phyloP scores from a whole-genome alignment of 140 eudicot species.

The Senecio squalidus region DNA sequence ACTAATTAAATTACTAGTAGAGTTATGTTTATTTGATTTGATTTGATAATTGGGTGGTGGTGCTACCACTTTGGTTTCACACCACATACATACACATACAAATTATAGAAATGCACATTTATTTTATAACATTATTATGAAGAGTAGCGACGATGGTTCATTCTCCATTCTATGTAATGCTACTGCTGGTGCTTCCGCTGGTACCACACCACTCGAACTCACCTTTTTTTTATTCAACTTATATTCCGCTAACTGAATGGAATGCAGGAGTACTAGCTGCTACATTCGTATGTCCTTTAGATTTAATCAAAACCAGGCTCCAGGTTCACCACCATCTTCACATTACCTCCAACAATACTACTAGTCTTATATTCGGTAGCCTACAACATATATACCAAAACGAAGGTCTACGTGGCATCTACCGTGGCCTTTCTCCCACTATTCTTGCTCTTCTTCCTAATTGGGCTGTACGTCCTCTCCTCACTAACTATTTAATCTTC shows the following conservation, averaged over 20 bases:
- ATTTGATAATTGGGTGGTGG: too few species aligned
- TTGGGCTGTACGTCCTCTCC: conserved; percentile 81
- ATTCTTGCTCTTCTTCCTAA: conserved; percentile 91
- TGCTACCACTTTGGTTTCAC: too few species aligned
- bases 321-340: conserved; percentile 85
- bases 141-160: conserved; percentile 40
- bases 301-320: conserved; percentile 89
- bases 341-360: conserved; percentile 42
- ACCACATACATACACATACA: too few species aligned
- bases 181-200: conserved; percentile 94
- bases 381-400: conserved; percentile 67
- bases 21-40: too few species aligned
- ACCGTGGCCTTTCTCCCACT: conserved; percentile 96
- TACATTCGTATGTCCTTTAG: conserved; percentile 93
- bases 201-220: too few species aligned
- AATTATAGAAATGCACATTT: too few species aligned
- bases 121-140: too few species aligned
- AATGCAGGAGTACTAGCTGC: conserved; percentile 44
- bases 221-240: not conserved
- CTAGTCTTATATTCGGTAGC: conserved; percentile 82
- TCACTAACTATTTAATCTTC: too few species aligned
- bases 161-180: conserved; percentile 64
- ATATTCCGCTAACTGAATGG: not conserved
- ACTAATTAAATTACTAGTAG: too few species aligned
- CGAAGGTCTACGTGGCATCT: conserved; percentile 95